Conservation (phyloP, 768 basidiomycete genomes). For the Lactifluus subvellereus region DNA sequence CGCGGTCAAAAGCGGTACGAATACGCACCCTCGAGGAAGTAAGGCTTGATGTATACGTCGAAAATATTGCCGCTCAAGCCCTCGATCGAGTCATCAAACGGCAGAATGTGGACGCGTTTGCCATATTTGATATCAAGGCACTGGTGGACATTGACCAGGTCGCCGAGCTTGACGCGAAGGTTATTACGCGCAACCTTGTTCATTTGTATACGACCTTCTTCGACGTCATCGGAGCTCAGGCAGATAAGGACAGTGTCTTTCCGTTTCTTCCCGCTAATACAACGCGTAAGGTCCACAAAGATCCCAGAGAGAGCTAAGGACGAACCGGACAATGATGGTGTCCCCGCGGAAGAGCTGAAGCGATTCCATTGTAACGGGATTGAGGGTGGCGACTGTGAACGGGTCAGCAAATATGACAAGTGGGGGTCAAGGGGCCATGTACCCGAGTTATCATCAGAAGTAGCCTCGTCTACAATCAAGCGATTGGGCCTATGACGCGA, state of each 20-base stretch:
- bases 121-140: conserved; percentile 99
- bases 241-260: conserved; percentile 97
- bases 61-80: conserved; percentile 98
- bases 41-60: conserved; percentile 97
- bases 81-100: conserved; percentile 98
- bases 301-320: conserved; percentile 1
- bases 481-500: conserved; percentile 75
- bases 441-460: conserved; percentile 95
- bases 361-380: conserved; percentile 94
- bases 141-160: conserved; percentile 92
- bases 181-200: conserved; percentile 99
- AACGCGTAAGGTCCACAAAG: neutral
- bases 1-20: neutral
- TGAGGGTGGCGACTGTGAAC: conserved; percentile 79
- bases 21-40: conserved; percentile 86
- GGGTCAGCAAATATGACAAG: neutral
- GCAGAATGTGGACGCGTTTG: conserved; percentile 92
- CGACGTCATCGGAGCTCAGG: conserved; percentile 90
- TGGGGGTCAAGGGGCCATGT: conserved; percentile 25
- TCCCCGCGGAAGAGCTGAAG: conserved; percentile 95
- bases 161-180: conserved; percentile 93
- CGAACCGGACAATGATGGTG: conserved; percentile 87
- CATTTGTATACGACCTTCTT: conserved; percentile 96
- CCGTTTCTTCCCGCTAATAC: conserved; percentile 86
- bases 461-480: conserved; percentile 92